Evolutionary conservation across 352 stramenopile species (phyloP), one percentile per base, ranked within the genome.

Genomic region (Phytopythium chamaehyphon): DNA sequence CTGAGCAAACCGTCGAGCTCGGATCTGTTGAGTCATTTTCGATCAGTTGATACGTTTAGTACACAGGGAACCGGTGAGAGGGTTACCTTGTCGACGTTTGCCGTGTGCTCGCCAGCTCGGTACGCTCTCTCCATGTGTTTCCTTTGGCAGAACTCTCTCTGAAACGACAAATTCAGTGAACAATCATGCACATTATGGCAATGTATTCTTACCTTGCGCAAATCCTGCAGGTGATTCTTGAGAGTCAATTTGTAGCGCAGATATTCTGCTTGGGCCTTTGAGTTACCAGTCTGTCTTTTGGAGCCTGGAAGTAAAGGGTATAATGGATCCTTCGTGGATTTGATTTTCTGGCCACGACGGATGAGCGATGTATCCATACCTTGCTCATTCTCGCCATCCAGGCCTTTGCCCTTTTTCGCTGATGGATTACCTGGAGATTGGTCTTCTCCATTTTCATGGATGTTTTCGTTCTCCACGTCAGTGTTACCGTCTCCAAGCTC

Each of bases 241-340:
- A 88, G 51, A 9, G 73, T 66, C 8, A 88, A 44, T 31, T 87
- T 89, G 62, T 91, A 91, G n/a, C 76, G 71, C 35, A 84, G 45
- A 36, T 74, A 76, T 53, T 88, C 71, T 11, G 66, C 63, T 47
- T 75, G 60, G 10, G 69, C 62, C 40, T 75, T 83, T 0, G 55
- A 72, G 1, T 51, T 69, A n/a, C 61, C 57, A 0, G 55, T 40
- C 16, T 35, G 28, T 0, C 55, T 57, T 16, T 49, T 69, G 1
- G 64, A 53, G 8, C 53, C 49, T 3, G 75, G 64, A 1, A 79
- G 40, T 4, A 89, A 40, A 14, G 75, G 73, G 43, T 86, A 83
- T 15, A 88, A 52, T 33, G 28, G 28, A 33, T 33, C 9, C 28
- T 33, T 33, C 28, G 9, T 9, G 9, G 28, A 33, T 5, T 33